Base-by-base conservation (phyloP, 1,284 basidiomycete species). In the Tilletia walkeri region DNA sequence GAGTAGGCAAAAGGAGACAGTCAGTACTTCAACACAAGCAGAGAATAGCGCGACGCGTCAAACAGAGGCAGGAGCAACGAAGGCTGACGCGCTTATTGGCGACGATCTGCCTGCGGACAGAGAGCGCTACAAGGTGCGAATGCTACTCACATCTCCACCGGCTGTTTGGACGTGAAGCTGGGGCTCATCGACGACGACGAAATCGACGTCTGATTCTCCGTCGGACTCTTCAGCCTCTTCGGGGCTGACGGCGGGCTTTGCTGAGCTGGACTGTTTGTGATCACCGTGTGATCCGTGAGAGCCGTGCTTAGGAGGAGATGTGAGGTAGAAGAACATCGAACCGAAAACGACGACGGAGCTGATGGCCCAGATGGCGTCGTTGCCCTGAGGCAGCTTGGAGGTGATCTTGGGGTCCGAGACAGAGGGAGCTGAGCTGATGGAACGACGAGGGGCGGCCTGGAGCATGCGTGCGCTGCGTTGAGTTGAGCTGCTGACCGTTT, bases 331-430 rank as follows among this genome's bases (percentile, higher is more conserved):
- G 53, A 78, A 78, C 47, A 75, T 70, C 67, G 73, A 68, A 30
- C 76, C 76, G 59, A 78, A 78, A 41, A 70, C 70, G 68, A 78
- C 10, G 45, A 73, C 75, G 18, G 76, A 78, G 39, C 72, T 71
- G 65, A 78, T 73, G 49, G 75, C 75, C 76, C 76, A 78, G 56
- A 75, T 73, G 16, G 73, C 67, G 54, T 78, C 76, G 41, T 66
- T 70, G 54, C 65, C 59, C 59, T 63, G 59, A 16, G 59, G 59
- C 59, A 63, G 36, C 16, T 63, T 63, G 34, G 59, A 63, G 59
- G 59, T 63, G 34, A 41, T 34, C 59, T 63, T 63, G 34, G 59
- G 59, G n/a, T 63, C 59, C 9, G 59, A 39, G 12, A 63, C 59
- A 5, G 59, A 63, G 12, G 59, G 59, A 9, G 59, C 12, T 3